Evolutionary conservation across 208 protist species (phyloP).

Genomic region (Naegleria fowleri): DNA sequence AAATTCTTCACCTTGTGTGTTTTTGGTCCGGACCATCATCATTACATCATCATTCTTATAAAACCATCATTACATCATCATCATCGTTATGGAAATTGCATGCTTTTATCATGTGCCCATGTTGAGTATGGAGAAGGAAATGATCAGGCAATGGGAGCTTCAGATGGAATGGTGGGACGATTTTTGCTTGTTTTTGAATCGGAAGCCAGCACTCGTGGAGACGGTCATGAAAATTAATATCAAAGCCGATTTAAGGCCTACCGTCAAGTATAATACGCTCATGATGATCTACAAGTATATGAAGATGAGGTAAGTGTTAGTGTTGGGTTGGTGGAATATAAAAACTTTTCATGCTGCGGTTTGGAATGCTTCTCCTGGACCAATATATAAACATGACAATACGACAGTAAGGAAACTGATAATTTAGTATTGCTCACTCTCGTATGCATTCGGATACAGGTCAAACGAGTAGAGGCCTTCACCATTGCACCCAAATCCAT

Average conservation of each 20-base stretch:
- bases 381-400: too few species aligned
- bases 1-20: too few species aligned
- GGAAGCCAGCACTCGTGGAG: not conserved
- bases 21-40: too few species aligned
- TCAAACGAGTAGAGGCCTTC: too few species aligned
- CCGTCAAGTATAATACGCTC: not conserved
- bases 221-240: not conserved
- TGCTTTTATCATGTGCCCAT: not conserved
- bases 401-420: not conserved
- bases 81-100: not conserved
- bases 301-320: not conserved
- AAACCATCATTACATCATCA: too few species aligned
- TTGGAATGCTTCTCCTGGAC: too few species aligned
- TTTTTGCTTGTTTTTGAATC: not conserved
- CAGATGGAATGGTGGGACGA: not conserved
- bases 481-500: not conserved
- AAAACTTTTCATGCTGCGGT: too few species aligned
- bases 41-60: too few species aligned
- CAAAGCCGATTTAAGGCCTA: not conserved
- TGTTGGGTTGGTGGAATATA: too few species aligned
- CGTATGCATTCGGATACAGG: too few species aligned
- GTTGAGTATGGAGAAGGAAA: not conserved
- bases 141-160: not conserved
- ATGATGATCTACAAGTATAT: not conserved
- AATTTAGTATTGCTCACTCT: not conserved